phyloP scores from a whole-genome alignment of 352 stramenopile genomes.

The Pythium inflatum region DNA sequence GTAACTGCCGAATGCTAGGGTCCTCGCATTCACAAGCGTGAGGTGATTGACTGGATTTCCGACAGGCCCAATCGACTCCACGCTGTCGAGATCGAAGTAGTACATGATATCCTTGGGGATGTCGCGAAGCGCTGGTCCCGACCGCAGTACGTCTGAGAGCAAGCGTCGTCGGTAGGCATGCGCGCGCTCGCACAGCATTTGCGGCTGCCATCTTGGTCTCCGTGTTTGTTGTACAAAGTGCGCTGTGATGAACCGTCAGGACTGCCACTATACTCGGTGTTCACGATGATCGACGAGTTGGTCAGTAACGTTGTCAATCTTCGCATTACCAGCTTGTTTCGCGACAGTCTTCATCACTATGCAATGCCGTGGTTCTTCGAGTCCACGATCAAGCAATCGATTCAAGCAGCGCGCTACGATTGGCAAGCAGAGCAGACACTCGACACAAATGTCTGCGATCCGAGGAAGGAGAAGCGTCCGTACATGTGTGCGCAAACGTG shows the following conservation, averaged over 20 bases:
- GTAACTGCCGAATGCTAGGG: neutral
- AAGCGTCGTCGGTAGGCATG: too few species aligned
- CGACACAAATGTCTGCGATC: neutral
- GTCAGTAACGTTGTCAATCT: constrained; percentile 26
- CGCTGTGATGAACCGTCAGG: constrained; percentile 6
- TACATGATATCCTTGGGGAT: too few species aligned
- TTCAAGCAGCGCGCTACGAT: neutral
- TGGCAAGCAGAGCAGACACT: neutral
- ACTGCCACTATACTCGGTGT: neutral
- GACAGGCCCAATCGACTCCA: constrained; percentile 20
- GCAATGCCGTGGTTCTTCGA: constrained; percentile 28
- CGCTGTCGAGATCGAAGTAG: constrained; percentile 10
- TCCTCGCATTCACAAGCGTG: neutral
- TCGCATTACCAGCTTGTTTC: constrained; percentile 10
- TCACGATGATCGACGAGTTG: constrained; percentile 30
- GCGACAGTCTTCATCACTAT: constrained; percentile 29
- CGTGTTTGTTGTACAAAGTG: constrained; percentile 33
- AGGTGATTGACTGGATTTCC: constrained; percentile 15
- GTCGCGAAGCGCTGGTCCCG: too few species aligned
- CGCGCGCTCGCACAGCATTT: too few species aligned
- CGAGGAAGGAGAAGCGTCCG: neutral
- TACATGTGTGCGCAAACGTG: constrained; percentile 11
- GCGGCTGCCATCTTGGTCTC: too few species aligned
- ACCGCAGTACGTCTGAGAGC: constrained; percentile 32
- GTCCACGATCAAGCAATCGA: constrained; percentile 4